These are phyloP conservation scores for Sarocladium brachiariae DNA, from an alignment of 2,329 filamentous ascomycete species.

Conservation along the genomic window DNA sequence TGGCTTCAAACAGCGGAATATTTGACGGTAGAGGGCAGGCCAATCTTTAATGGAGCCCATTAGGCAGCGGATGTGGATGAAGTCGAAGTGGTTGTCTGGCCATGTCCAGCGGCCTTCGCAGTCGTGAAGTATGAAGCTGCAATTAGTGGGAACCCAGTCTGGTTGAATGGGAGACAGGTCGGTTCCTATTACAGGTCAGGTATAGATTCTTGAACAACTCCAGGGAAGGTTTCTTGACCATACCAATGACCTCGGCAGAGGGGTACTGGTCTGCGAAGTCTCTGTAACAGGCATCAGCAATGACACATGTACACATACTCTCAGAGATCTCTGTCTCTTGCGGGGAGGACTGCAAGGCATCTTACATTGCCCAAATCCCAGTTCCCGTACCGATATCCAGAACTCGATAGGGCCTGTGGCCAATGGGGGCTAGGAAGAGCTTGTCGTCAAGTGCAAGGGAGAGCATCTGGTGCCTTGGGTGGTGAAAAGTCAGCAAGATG, in stretches of 20 bases:
- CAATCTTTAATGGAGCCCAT: slow-evolving; percentile 52
- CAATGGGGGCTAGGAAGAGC: slow-evolving; percentile 19
- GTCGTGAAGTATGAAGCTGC: slow-evolving; percentile 28
- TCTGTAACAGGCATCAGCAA: slow-evolving; percentile 22
- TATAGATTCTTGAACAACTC: background rate
- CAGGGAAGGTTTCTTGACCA: background rate
- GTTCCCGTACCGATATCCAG: slow-evolving; percentile 51
- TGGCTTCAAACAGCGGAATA: slow-evolving; percentile 40
- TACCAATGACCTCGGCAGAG: slow-evolving; percentile 22
- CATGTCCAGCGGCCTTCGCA: slow-evolving; percentile 35
- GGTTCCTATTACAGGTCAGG: slow-evolving; percentile 19
- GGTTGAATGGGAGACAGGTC: slow-evolving; percentile 32
- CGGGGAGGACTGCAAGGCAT: background rate
- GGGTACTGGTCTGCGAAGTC: slow-evolving; percentile 26
- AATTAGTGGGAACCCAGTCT: slow-evolving; percentile 22
- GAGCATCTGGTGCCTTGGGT: slow-evolving; percentile 18
- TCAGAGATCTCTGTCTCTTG: too few relatives aligned
- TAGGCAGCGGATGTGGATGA: slow-evolving; percentile 51
- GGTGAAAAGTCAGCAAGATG: background rate
- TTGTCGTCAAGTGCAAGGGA: slow-evolving; percentile 18
- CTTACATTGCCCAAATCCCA: slow-evolving; percentile 42
- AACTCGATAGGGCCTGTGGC: slow-evolving; percentile 16
- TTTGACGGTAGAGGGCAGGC: slow-evolving; percentile 43
- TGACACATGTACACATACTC: too few relatives aligned
- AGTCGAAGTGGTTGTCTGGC: slow-evolving; percentile 41